These are phyloP conservation scores for Trametes polyzona DNA, from an alignment of 1,284 basidiomycete genomes.

Conservation along the genomic window DNA sequence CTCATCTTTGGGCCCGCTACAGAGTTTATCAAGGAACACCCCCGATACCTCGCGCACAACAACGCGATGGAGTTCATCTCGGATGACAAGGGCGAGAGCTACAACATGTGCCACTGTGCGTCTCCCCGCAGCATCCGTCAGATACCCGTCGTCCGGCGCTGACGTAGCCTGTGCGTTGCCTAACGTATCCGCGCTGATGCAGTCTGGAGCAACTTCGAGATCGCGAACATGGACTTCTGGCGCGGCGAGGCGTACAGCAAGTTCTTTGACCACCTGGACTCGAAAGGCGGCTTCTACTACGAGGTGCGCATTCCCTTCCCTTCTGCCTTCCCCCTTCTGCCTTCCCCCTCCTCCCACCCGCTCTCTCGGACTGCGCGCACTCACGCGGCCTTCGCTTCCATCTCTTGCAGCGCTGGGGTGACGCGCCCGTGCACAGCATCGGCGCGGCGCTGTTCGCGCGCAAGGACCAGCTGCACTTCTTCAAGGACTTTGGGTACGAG, in stretches of 20 bases:
- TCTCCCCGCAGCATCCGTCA: neutral
- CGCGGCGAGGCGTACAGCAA: conserved; percentile 64
- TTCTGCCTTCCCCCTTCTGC: neutral
- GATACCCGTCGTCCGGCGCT: too few relatives aligned
- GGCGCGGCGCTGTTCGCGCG: conserved; percentile 67
- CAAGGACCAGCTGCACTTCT: conserved; percentile 71
- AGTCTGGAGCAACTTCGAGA: conserved; percentile 84
- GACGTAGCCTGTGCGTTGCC: neutral
- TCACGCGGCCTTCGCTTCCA: neutral
- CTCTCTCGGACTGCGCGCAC: neutral
- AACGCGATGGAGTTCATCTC: conserved; percentile 76
- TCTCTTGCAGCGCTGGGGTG: conserved; percentile 68
- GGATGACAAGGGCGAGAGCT: conserved; percentile 62
- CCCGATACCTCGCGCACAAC: conserved; percentile 63
- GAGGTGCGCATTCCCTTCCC: conserved; percentile 49
- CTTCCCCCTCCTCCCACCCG: neutral
- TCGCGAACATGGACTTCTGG: conserved; percentile 69
- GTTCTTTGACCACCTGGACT: conserved; percentile 77
- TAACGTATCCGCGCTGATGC: neutral
- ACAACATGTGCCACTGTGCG: conserved; percentile 79
- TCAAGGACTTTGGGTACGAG: conserved; percentile 66
- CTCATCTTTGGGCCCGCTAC: neutral
- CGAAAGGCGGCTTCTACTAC: conserved; percentile 78
- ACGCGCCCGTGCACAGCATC: conserved; percentile 82
- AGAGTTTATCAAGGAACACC: conserved; percentile 68